Conservation (phyloP, 1,284 basidiomycete species). For the Polyporus tsugae region DNA sequence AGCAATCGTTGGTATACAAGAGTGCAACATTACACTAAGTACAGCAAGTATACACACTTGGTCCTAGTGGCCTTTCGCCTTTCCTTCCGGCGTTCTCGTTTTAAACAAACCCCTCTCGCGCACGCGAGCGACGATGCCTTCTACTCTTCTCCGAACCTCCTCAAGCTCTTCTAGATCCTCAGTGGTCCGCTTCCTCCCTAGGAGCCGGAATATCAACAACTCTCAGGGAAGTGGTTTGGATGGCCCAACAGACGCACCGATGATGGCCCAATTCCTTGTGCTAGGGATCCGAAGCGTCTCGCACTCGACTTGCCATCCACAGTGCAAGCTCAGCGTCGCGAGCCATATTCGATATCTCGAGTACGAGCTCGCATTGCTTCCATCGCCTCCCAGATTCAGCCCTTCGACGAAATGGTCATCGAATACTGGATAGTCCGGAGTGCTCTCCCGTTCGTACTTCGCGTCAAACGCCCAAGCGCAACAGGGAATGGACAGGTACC, state of each 20-base stretch:
- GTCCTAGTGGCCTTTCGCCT: constrained; percentile 55
- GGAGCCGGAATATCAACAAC: constrained; percentile 20
- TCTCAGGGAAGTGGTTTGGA: background rate
- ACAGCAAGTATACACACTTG: background rate
- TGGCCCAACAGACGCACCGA: constrained; percentile 62
- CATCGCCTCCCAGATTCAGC: constrained; percentile 67
- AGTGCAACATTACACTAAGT: background rate
- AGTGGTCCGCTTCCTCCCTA: constrained; percentile 43
- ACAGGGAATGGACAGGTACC: constrained; percentile 92
- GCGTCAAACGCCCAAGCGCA: constrained; percentile 84
- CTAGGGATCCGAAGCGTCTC: constrained; percentile 91
- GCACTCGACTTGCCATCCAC: constrained; percentile 89
- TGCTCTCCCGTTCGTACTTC: constrained; percentile 61
- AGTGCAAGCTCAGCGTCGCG: constrained; percentile 69
- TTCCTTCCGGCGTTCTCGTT: constrained; percentile 75
- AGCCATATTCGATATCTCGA: constrained; percentile 87
- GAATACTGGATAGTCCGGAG: constrained; percentile 48
- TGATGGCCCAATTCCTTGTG: constrained; percentile 91
- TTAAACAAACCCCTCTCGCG: constrained; percentile 69
- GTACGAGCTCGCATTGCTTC: constrained; percentile 69
- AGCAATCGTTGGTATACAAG: background rate
- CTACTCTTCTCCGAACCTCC: constrained; percentile 43
- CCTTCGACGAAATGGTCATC: constrained; percentile 51
- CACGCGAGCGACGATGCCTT: constrained; percentile 58
- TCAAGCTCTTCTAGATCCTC: constrained; percentile 28